phyloP scores from a whole-genome alignment of 805 yeast genomes.

The Clavispora fructus region DNA sequence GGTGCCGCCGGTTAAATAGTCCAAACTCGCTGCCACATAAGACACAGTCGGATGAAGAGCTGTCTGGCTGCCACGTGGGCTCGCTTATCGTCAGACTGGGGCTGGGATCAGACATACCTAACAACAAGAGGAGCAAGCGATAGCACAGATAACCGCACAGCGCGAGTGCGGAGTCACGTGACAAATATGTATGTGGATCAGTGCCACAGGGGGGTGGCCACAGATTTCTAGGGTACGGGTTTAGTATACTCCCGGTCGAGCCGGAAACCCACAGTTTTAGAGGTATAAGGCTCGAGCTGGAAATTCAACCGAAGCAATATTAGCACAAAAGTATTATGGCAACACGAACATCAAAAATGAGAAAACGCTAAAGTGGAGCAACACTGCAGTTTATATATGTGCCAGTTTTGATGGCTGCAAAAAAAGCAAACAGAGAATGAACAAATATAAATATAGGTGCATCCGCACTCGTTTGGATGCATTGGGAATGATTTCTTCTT shows the following conservation, averaged over 20 bases:
- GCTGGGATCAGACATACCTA: neutral
- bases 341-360: too few relatives aligned
- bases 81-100: neutral
- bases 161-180: neutral
- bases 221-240: neutral
- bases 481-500: too few relatives aligned
- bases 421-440: neutral
- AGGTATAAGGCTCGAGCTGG: too few relatives aligned
- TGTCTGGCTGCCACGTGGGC: slow-evolving; percentile 66
- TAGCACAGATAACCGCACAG: neutral
- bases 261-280: too few relatives aligned
- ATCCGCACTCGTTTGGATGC: too few relatives aligned
- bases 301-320: too few relatives aligned
- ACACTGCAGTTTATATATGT: neutral
- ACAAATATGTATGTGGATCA: neutral
- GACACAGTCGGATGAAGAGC: slow-evolving; percentile 45
- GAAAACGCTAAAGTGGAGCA: neutral
- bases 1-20: slow-evolving; percentile 70
- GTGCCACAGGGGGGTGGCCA: neutral
- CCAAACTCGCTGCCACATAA: slow-evolving; percentile 51
- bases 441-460: neutral
- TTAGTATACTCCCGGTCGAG: neutral
- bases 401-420: neutral
- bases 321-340: too few relatives aligned
- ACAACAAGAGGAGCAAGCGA: neutral